These are phyloP conservation scores for Usnea hakonensis DNA, from an alignment of 495 filamentous ascomycete species.

Conservation along the genomic window DNA sequence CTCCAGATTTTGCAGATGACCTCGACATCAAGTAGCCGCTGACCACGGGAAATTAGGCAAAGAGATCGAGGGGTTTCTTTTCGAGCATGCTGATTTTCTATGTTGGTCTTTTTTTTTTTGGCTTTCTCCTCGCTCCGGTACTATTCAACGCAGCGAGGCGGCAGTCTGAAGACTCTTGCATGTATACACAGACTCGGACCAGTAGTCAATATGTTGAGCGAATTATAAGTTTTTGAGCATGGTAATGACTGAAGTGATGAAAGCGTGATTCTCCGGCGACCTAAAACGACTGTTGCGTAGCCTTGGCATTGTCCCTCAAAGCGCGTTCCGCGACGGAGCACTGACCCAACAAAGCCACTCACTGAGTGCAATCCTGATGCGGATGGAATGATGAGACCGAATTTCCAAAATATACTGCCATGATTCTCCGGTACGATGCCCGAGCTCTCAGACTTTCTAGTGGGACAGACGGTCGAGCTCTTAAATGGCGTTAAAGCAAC, in stretches of 20 bases:
- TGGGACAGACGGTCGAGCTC: slow-evolving; percentile 59
- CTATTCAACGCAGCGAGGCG: background rate
- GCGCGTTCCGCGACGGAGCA: background rate
- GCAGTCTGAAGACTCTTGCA: background rate
- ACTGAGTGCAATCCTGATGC: background rate
- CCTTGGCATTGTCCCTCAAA: background rate
- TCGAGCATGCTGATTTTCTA: background rate
- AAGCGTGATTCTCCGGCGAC: background rate
- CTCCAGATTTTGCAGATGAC: background rate
- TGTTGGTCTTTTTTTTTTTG: background rate
- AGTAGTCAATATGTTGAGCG: background rate
- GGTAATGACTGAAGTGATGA: too few species aligned
- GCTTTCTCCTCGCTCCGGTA: too few species aligned
- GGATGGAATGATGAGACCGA: background rate
- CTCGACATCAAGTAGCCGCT: background rate
- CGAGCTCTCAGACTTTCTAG: slow-evolving; percentile 31
- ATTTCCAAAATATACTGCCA: slow-evolving; percentile 4
- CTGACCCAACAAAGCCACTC: background rate
- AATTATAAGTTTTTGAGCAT: too few species aligned
- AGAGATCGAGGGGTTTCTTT: background rate
- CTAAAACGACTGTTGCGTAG: background rate
- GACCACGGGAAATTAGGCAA: background rate
- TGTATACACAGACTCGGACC: background rate
- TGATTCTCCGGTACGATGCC: slow-evolving; percentile 19
- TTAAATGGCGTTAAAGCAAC: slow-evolving; percentile 67